Percentiles rank a stretch among this genome's conserved stretches.
Conservation (phyloP, 208 protist species). For the Trypanosoma platydactyli region DNA sequence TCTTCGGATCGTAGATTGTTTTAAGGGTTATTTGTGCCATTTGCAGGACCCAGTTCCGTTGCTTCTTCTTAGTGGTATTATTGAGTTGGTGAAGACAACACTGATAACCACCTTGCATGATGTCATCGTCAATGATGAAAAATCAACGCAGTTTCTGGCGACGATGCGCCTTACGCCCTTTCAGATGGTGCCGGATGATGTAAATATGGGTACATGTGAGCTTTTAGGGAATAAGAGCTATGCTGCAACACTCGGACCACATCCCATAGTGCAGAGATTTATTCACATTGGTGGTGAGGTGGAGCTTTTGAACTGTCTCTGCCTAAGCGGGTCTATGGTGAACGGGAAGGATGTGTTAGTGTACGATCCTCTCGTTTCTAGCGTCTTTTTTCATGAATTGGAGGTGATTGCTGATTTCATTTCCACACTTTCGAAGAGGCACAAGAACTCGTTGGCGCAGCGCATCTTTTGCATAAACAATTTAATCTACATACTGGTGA, state of each 20-base stretch:
- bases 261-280: conserved; percentile 53
- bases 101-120: conserved; percentile 52
- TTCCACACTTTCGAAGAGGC: conserved; percentile 42
- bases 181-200: conserved; percentile 25
- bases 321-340: conserved; percentile 38
- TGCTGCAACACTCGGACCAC: conserved; percentile 57
- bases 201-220: conserved; percentile 18
- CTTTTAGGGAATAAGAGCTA: conserved; percentile 43
- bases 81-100: conserved; percentile 71
- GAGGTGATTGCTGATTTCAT: conserved; percentile 42
- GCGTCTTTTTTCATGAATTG: conserved; percentile 36
- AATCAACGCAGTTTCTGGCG: conserved; percentile 43
- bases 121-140: conserved; percentile 60
- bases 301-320: conserved; percentile 64
- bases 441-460: conserved; percentile 50
- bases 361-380: conserved; percentile 40
- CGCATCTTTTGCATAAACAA: conserved; percentile 64
- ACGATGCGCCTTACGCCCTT: conserved; percentile 46
- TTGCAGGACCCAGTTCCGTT: conserved; percentile 79
- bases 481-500: conserved; percentile 48
- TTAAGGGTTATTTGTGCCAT: conserved; percentile 78
- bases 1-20: conserved; percentile 66
- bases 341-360: conserved; percentile 24
- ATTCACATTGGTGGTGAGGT: conserved; percentile 55
- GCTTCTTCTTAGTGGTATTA: conserved; percentile 69